Percentiles rank a stretch among this genome's conserved stretches.
Conservation (phyloP, 768 basidiomycete species). For the Wakefieldia striispora region DNA sequence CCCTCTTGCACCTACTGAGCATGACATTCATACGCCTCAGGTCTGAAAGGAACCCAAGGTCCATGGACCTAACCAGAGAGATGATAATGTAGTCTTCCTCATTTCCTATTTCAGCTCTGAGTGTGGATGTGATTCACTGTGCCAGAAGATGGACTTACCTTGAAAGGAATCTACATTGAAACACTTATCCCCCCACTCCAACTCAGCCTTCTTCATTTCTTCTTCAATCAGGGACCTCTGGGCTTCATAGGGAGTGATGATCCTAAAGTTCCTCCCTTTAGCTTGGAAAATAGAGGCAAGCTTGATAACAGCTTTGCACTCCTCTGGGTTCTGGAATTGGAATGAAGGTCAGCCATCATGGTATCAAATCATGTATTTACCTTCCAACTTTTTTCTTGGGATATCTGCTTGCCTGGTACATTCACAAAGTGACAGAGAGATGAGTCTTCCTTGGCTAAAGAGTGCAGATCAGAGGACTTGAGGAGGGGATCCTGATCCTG, state of each 20-base stretch:
- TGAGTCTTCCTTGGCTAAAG: slow-evolving; percentile 37
- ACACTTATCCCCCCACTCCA: slow-evolving; percentile 65
- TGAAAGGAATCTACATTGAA: slow-evolving; percentile 83
- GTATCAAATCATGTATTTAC: slow-evolving; percentile 20
- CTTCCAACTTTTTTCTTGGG: slow-evolving; percentile 38
- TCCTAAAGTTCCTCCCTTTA: slow-evolving; percentile 47
- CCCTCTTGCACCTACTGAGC: slow-evolving; percentile 75
- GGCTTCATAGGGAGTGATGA: slow-evolving; percentile 82
- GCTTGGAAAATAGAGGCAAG: slow-evolving; percentile 58
- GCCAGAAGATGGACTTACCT: slow-evolving; percentile 42
- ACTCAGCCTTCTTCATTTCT: slow-evolving; percentile 44
- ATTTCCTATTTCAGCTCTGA: slow-evolving; percentile 53
- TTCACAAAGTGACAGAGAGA: slow-evolving; percentile 69
- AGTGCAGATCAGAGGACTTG: slow-evolving; percentile 50
- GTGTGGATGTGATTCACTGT: background rate
- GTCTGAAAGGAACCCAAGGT: slow-evolving; percentile 66
- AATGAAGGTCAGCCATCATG: background rate
- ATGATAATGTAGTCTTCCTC: slow-evolving; percentile 78
- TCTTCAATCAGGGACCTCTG: slow-evolving; percentile 63
- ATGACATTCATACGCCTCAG: slow-evolving; percentile 80
- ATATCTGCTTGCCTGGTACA: slow-evolving; percentile 40
- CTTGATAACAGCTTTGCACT: slow-evolving; percentile 53
- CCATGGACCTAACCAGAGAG: slow-evolving; percentile 62
- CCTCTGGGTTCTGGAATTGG: slow-evolving; percentile 53
- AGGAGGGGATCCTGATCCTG: slow-evolving; percentile 36